These are phyloP conservation scores for Canavalia gladiata DNA, from an alignment of 306 rosid species.

Conservation along the genomic window DNA sequence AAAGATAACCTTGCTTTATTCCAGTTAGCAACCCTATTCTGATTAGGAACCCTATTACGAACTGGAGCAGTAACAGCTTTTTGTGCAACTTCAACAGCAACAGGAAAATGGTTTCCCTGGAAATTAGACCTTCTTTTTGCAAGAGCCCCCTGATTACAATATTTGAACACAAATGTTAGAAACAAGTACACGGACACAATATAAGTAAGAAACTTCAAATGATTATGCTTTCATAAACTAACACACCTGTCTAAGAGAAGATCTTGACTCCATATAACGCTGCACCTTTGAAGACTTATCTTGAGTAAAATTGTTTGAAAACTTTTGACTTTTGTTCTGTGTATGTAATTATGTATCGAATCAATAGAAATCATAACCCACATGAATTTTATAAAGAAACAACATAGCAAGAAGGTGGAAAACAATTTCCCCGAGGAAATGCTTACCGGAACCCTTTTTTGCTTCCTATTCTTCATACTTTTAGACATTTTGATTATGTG, in stretches of 20 bases:
- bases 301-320: conserved; percentile 59
- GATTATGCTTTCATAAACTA: background rate
- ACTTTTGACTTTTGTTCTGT: conserved; percentile 77
- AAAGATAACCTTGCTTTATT: conserved; percentile 77
- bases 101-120: conserved; percentile 80
- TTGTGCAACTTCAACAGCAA: conserved; percentile 71
- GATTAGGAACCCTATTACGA: conserved; percentile 59
- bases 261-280: conserved; percentile 74
- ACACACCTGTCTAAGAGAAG: conserved; percentile 85
- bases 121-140: conserved; percentile 88
- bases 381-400: background rate
- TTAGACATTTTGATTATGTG: conserved; percentile 90
- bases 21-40: conserved; percentile 68
- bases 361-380: background rate
- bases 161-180: background rate
- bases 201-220: background rate
- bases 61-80: conserved; percentile 80
- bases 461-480: conserved; percentile 56
- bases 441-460: conserved; percentile 68
- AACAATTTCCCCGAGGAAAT: background rate
- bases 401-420: background rate
- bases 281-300: conserved; percentile 68
- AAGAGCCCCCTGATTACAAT: conserved; percentile 69
- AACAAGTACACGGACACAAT: conserved; percentile 1
- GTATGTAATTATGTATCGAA: background rate